A percentile compares a stretch with the other conserved stretches of the same genome.
These are phyloP conservation scores for Auricularia sp. DNA, from an alignment of 768 basidiomycete species.

Conservation along the genomic window DNA sequence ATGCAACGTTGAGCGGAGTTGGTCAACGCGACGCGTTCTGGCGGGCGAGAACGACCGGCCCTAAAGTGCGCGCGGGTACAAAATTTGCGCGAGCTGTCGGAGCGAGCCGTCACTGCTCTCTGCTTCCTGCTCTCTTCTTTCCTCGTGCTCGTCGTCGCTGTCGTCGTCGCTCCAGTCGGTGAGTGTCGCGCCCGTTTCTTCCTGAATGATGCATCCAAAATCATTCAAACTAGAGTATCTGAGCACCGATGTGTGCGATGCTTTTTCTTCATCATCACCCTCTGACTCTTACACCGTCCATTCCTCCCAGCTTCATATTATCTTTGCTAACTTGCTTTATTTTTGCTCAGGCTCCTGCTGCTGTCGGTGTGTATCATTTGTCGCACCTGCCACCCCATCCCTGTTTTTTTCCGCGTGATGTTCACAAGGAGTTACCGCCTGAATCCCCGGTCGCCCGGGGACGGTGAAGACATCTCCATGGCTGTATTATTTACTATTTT, in stretches of 20 bases:
- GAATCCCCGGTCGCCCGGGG: not conserved
- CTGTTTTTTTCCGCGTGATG: not conserved
- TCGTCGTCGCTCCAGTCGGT: not conserved
- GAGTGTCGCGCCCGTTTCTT: not conserved
- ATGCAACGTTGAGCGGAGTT: too few species aligned
- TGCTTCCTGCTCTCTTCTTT: not conserved
- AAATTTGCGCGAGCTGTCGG: not conserved
- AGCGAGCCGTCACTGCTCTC: not conserved
- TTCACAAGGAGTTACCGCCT: constrained; percentile 2
- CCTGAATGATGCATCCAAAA: not conserved
- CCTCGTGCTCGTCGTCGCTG: not conserved
- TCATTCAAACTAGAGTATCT: constrained; percentile 4
- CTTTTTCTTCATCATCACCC: constrained; percentile 1
- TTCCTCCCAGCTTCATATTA: not conserved
- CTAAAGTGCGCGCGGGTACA: not conserved
- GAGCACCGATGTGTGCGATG: not conserved
- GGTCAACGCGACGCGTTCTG: too few species aligned
- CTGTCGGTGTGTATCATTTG: too few species aligned
- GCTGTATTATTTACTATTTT: constrained; percentile 1
- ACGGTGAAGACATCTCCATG: not conserved
- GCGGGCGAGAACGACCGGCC: not conserved
- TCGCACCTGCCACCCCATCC: not conserved
- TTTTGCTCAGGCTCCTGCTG: too few species aligned
- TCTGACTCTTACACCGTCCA: not conserved
- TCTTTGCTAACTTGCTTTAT: not conserved